Evolutionary conservation across 2,329 filamentous ascomycete species (phyloP).

Genomic region (Paracoccidioides brasiliensis): DNA sequence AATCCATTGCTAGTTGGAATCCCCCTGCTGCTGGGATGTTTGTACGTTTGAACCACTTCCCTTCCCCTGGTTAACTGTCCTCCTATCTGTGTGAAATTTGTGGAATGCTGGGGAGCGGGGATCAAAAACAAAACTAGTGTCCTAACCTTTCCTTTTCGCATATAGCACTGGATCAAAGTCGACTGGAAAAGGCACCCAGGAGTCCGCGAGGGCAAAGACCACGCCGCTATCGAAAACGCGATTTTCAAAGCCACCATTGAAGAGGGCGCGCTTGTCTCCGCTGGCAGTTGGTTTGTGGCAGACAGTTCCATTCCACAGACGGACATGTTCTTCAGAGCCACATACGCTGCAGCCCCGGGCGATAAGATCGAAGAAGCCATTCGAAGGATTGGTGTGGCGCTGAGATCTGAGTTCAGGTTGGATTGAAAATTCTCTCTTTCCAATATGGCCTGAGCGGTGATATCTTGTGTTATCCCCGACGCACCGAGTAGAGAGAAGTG

Average conservation of each 20-base stretch:
- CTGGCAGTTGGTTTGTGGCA: constrained; percentile 84
- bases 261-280: constrained; percentile 64
- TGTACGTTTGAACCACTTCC: constrained; percentile 41
- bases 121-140: too few relatives aligned
- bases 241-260: constrained; percentile 69
- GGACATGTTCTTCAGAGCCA: constrained; percentile 76
- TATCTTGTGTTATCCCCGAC: not conserved
- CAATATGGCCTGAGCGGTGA: not conserved
- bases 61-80: not conserved
- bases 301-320: constrained; percentile 46
- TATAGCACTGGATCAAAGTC: constrained; percentile 36
- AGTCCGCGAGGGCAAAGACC: constrained; percentile 24
- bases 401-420: constrained; percentile 49
- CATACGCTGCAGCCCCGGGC: constrained; percentile 67
- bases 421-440: constrained; percentile 9
- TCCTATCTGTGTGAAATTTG: not conserved
- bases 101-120: too few relatives aligned
- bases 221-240: constrained; percentile 57
- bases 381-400: constrained; percentile 58
- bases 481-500: too few relatives aligned
- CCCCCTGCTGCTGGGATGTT: constrained; percentile 87
- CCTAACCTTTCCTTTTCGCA: not conserved
- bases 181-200: constrained; percentile 36
- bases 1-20: constrained; percentile 60
- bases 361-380: constrained; percentile 62